Evolutionary conservation across 1,284 basidiomycete species (phyloP).

Genomic region (Calocybe gambosa): DNA sequence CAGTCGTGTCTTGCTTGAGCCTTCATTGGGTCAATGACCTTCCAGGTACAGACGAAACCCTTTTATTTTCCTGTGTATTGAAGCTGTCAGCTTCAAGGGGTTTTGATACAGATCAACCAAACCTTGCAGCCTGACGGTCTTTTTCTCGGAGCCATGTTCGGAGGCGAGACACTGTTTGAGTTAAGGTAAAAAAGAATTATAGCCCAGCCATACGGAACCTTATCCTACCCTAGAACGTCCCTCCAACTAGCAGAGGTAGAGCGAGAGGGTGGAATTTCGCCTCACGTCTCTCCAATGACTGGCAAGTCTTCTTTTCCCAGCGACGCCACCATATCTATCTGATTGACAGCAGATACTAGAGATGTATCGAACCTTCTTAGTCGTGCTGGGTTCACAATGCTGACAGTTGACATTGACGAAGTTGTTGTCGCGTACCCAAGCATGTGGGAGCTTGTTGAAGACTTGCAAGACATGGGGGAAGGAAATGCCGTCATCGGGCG

Average conservation of each 20-base stretch:
- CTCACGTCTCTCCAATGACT: constrained; percentile 96
- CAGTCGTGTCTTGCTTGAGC: constrained; percentile 85
- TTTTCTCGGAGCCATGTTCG: constrained; percentile 91
- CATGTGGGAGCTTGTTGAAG: constrained; percentile 95
- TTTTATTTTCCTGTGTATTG: neutral
- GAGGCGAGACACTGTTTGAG: constrained; percentile 96
- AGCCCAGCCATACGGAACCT: neutral
- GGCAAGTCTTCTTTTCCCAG: constrained; percentile 40
- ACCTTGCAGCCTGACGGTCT: constrained; percentile 89
- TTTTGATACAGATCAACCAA: constrained; percentile 84
- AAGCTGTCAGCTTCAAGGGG: constrained; percentile 42
- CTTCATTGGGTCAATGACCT: constrained; percentile 99
- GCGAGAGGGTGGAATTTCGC: constrained; percentile 92
- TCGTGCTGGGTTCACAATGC: constrained; percentile 89
- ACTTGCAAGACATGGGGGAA: constrained; percentile 95
- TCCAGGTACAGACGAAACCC: constrained; percentile 53
- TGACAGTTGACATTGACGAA: constrained; percentile 96
- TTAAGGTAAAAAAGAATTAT: constrained; percentile 51
- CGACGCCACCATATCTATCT: neutral
- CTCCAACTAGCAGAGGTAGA: constrained; percentile 94
- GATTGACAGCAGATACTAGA: constrained; percentile 61
- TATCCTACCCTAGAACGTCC: constrained; percentile 42
- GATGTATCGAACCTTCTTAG: constrained; percentile 90
- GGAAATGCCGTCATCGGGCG: constrained; percentile 86
- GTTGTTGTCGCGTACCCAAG: constrained; percentile 87